phyloP scores from a whole-genome alignment of 306 rosid species.

The Abrus pulchellus region DNA sequence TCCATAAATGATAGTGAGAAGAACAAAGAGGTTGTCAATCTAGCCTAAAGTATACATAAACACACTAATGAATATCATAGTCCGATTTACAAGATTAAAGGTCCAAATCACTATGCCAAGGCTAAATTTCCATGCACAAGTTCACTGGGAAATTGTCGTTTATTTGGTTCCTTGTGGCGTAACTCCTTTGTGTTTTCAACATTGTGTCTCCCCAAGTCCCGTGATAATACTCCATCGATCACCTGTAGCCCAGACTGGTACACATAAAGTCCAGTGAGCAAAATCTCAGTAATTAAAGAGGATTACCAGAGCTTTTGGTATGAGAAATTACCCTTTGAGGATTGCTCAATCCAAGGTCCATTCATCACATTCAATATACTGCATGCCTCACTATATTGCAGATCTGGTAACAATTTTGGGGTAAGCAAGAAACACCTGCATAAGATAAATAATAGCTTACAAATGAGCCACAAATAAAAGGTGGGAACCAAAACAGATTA shows the following conservation, averaged over 20 bases:
- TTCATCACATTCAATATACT: constrained; percentile 87
- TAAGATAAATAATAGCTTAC: constrained; percentile 26
- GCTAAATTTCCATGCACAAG: too few species aligned
- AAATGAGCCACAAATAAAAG: constrained; percentile 18
- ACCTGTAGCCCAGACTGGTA: constrained; percentile 85
- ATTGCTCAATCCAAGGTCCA: constrained; percentile 86
- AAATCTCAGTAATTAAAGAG: not conserved
- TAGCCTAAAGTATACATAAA: too few species aligned
- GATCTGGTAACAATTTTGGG: constrained; percentile 87
- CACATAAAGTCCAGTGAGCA: constrained; percentile 31
- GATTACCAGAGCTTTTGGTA: constrained; percentile 3
- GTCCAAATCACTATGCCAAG: too few species aligned
- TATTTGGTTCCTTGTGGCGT: not conserved
- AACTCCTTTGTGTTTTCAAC: constrained; percentile 39
- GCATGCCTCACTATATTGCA: constrained; percentile 92
- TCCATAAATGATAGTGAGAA: too few species aligned
- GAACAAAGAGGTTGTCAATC: too few species aligned
- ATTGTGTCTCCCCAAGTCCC: constrained; percentile 59
- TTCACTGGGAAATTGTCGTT: too few species aligned
- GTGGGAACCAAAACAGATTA: constrained; percentile 8
- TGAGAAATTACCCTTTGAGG: constrained; percentile 67
- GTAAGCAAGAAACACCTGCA: constrained; percentile 96
- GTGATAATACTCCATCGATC: constrained; percentile 74
- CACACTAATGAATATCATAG: too few species aligned
- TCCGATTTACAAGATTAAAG: too few species aligned